These are phyloP conservation scores for Fagus sylvatica DNA, from an alignment of 306 rosid species.

Conservation along the genomic window DNA sequence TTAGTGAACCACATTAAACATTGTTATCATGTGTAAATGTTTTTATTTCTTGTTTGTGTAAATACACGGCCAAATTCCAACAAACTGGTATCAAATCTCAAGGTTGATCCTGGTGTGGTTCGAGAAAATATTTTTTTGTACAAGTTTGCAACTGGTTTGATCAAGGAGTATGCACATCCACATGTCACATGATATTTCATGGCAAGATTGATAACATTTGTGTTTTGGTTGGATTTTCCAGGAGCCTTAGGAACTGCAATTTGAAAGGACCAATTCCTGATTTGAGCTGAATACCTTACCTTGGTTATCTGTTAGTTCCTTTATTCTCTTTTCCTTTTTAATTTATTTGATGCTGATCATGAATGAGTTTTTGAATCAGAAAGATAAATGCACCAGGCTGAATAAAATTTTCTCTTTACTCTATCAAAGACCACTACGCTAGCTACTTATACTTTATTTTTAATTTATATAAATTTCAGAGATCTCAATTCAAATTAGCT, in stretches of 20 bases:
- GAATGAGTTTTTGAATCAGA: background rate
- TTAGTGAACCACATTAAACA: too few relatives aligned
- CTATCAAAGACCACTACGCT: background rate
- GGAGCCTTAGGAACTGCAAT: constrained; percentile 86
- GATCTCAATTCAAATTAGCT: constrained; percentile 82
- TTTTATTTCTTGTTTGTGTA: too few relatives aligned
- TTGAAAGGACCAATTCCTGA: constrained; percentile 82
- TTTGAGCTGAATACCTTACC: constrained; percentile 53
- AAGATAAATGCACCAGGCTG: background rate
- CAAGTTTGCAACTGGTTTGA: too few relatives aligned
- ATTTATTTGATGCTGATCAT: background rate
- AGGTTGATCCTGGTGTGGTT: too few relatives aligned
- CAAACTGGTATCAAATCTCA: too few relatives aligned
- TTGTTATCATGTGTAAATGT: too few relatives aligned
- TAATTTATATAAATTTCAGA: constrained; percentile 32
- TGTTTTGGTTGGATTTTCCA: constrained; percentile 43
- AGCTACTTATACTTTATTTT: constrained; percentile 26
- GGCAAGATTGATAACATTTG: background rate
- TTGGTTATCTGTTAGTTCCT: constrained; percentile 71
- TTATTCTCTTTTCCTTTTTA: constrained; percentile 13
- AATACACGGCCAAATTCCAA: too few relatives aligned
- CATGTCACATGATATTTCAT: too few relatives aligned
- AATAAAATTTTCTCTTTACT: background rate
- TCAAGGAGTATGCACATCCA: background rate
- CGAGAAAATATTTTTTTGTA: too few relatives aligned